Base-by-base conservation (phyloP, 2,329 filamentous ascomycete species). In the Sclerotinia minor region DNA sequence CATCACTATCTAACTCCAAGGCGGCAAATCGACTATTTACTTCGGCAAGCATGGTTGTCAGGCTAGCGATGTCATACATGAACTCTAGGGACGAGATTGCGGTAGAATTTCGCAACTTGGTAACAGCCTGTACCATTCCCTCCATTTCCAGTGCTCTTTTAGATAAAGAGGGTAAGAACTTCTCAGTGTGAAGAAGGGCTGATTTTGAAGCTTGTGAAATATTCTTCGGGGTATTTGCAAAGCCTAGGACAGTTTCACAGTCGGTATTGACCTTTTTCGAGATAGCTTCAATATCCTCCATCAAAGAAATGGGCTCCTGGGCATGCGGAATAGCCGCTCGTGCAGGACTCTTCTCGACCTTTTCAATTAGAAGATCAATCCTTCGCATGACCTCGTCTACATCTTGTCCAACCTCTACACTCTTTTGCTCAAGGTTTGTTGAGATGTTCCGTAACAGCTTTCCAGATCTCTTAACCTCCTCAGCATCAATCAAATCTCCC, bases 251-350 rank as follows among this genome's bases (percentile, higher is more conserved):
- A 72, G 92, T 89, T 72, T 93, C 89, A 75, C 92, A 92, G 78
- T 98, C 95, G 7, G 89, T 91, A 59, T 89, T 88, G 61, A 99
- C 91, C 79, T 97, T 97, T 74, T 88, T 92, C 64, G 89, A 89
- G 67, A 98, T 84, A 0, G 92, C 90, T 76, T 94, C 89, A 54
- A 98, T 92, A 77, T 98, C 95, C 70, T 92, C 86, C 61, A 95
- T 82, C 8, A 97, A 81, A 70, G 90, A 87, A 29, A 81, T 79
- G 6, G 90, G 84, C 71, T 94, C 91, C 60, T 87, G 83, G 53
- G 81, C 82, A 69, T 87, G 87, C 24, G 83, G 80, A 58, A 87
- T 76, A 7, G 84, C 79, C 29, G 83, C 89, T 60, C 83, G 85
- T 68, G 76, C 82, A 72, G 81, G 81, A 19, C 84, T 81, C 65